Base-by-base conservation (phyloP, 106 monocot species). In the Apostasia shenzhenica region DNA sequence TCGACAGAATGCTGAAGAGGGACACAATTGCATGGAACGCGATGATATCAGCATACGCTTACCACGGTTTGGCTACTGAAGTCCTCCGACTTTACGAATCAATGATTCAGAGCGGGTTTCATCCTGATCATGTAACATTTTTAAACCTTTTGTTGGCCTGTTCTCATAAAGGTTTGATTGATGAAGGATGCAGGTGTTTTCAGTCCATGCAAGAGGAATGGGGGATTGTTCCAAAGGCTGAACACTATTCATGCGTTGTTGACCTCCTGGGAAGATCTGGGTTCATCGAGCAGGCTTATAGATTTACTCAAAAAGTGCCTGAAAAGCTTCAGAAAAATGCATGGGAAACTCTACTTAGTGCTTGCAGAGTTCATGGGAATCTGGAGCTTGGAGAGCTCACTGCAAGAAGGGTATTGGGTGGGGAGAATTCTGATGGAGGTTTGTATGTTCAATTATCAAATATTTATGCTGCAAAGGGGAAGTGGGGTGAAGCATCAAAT, bases 201-300 rank as follows among this genome's bases (percentile, higher is more conserved):
- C 60, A 45, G 4, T 75, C 72, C 14, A 89, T 89, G 88, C 76
- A 74, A 49, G 63, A 76, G 41, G 77, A 85, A 53, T 85, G 78
- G 80, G 66, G 78, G 14, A 41, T 89, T 55, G 54, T 57, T 57
- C 85, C 85, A 0, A 82, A 67, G 55, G 53, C 85, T 5, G 82
- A 89, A 41, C 89, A 89, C 49, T 89, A 75, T 60, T 77, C 85
- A 0, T 82, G 82, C 47, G 41, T 90, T 8, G 82, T 90, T 37
- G 89, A 90, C 71, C 77, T 90, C 45, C 80, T 90, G 2, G 85
- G 89, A 13, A 71, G 89, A 59, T 80, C 78, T 43, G 85, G 89
- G 39, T 72, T 75, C 9, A 48, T 85, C 1, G 41, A 1, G 3
- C 70, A 77, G 48, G 89, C 85, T 10, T 75, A 78, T 62, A 71